phyloP scores from a whole-genome alignment of 192 early-diverging fungal genomes.

The Mortierella claussenii region DNA sequence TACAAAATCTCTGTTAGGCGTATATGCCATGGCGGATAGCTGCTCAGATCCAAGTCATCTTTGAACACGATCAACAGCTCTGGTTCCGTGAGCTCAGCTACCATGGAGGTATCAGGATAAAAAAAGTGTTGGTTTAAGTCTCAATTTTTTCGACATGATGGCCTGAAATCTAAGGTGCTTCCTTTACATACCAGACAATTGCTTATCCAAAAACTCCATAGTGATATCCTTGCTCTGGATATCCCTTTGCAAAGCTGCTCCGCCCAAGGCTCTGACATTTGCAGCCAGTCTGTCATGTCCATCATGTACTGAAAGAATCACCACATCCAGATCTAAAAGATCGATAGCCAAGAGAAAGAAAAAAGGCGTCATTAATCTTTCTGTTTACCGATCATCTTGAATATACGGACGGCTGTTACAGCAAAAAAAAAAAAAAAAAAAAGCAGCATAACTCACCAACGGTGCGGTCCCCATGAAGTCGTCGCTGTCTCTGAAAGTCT shows the following conservation, averaged over 20 bases:
- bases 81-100: conserved; percentile 52
- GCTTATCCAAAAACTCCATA: conserved; percentile 22
- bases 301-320: conserved; percentile 28
- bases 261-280: conserved; percentile 9
- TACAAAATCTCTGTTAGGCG: conserved; percentile 59
- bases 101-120: too few relatives aligned
- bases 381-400: too few relatives aligned
- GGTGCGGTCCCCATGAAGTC: conserved; percentile 11
- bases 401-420: too few relatives aligned
- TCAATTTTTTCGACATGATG: too few relatives aligned
- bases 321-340: conserved; percentile 43
- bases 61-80: conserved; percentile 55
- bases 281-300: conserved; percentile 43
- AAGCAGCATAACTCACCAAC: conserved; percentile 3
- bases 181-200: conserved; percentile 21
- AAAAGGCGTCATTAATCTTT: neutral
- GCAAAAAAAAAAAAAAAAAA: too few relatives aligned
- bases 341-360: too few relatives aligned
- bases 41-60: conserved; percentile 52
- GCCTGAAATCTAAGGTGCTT: too few relatives aligned
- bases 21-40: conserved; percentile 58
- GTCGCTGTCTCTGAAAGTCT: neutral
- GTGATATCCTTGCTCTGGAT: conserved; percentile 36
- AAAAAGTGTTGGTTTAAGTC: too few relatives aligned
- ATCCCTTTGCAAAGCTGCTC: conserved; percentile 25